Percentiles rank a stretch among this genome's conserved stretches.
Evolutionary conservation across 1,284 basidiomycete species (phyloP).

Genomic region (Trichosporon sp.): DNA sequence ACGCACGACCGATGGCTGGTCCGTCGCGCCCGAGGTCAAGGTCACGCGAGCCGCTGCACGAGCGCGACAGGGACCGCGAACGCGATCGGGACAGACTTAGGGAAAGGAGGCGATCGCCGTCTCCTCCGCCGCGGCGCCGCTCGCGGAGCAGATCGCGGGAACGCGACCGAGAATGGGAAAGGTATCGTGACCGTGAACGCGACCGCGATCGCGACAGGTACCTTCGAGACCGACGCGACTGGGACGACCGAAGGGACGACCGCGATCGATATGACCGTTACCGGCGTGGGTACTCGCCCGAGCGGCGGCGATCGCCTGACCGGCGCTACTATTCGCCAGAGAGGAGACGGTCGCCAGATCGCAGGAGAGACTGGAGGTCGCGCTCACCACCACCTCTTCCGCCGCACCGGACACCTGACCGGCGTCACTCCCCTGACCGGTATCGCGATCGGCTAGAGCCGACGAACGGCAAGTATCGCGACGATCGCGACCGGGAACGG

Average conservation of each 20-base stretch:
- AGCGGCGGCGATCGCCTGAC: slow-evolving; percentile 17
- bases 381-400: slow-evolving; percentile 22
- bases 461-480: slow-evolving; percentile 12
- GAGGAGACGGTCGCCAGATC: slow-evolving; percentile 12
- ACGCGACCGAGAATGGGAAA: slow-evolving; percentile 20
- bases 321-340: slow-evolving; percentile 18
- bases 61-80: slow-evolving; percentile 19
- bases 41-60: slow-evolving; percentile 16
- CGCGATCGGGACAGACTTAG: slow-evolving; percentile 5
- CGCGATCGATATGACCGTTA: slow-evolving; percentile 20
- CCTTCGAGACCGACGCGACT: slow-evolving; percentile 17
- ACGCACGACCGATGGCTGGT: not conserved
- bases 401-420: not conserved
- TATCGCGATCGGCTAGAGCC: slow-evolving; percentile 18
- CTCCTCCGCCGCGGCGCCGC: slow-evolving; percentile 7
- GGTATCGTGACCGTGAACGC: slow-evolving; percentile 22
- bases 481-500: not conserved
- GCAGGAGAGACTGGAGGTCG: slow-evolving; percentile 4
- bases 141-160: slow-evolving; percentile 22
- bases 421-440: slow-evolving; percentile 1
- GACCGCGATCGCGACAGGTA: slow-evolving; percentile 25
- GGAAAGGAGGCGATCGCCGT: slow-evolving; percentile 2
- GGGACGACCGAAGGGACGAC: slow-evolving; percentile 22
- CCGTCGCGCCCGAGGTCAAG: slow-evolving; percentile 8
- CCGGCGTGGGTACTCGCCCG: not conserved